phyloP scores from a whole-genome alignment of 1,284 basidiomycete species.

The Ganoderma leucocontextum region DNA sequence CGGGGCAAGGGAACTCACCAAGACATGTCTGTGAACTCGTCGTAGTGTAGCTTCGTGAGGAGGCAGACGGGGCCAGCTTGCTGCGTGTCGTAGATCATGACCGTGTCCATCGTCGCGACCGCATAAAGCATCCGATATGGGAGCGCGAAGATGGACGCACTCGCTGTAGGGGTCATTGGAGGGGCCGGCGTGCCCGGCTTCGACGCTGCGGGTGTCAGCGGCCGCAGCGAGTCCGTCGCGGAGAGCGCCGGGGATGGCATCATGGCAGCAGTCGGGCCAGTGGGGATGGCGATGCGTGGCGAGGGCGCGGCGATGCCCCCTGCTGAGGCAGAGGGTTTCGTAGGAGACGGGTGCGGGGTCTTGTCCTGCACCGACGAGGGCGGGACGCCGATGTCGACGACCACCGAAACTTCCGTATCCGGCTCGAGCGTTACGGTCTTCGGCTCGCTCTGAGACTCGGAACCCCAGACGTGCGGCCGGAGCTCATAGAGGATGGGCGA shows the following conservation, averaged over 20 bases:
- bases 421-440: conserved; percentile 68
- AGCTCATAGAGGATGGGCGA: conserved; percentile 94
- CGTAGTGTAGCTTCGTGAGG: conserved; percentile 95
- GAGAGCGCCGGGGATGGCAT: conserved; percentile 67
- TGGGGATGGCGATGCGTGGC: conserved; percentile 44
- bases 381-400: conserved; percentile 51
- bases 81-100: conserved; percentile 97
- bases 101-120: conserved; percentile 95
- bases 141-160: conserved; percentile 82
- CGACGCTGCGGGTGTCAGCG: conserved; percentile 64
- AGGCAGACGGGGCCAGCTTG: conserved; percentile 93
- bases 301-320: conserved; percentile 45
- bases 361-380: conserved; percentile 20
- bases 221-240: conserved; percentile 60
- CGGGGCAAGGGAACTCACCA: conserved; percentile 69
- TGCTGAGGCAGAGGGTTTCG: conserved; percentile 19
- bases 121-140: conserved; percentile 97
- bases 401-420: conserved; percentile 75
- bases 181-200: conserved; percentile 60
- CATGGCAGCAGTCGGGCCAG: conserved; percentile 48
- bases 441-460: conserved; percentile 49
- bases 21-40: conserved; percentile 95
- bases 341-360: conserved; percentile 30
- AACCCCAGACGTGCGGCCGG: conserved; percentile 63
- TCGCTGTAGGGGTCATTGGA: conserved; percentile 39